Evolutionary conservation across 352 stramenopile genomes (phyloP), one percentile per base, ranked within the genome.

Genomic region (Phytophthora multivora): DNA sequence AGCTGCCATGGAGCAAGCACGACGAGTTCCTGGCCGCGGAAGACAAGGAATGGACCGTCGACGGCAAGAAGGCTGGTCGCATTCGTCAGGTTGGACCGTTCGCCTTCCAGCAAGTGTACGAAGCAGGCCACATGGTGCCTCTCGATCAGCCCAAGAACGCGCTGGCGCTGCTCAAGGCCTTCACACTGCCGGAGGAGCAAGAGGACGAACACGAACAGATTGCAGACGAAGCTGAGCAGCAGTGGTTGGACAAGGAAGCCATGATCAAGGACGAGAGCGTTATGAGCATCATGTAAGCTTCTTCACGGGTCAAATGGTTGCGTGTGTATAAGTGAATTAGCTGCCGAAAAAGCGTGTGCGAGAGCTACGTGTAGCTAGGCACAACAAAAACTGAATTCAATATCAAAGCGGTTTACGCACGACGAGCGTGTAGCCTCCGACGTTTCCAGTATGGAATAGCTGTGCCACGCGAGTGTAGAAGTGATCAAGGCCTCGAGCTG

Each of bases 91-190:
- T 82, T 16, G 76, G 79, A 11, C 66, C 78, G 2, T 85, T 99
- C 31, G 86, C 91, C 5, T 99, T 99, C 78, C 75, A 99, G 54
- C 95, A 97, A 69, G 94, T 99, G 16, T 97, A 85, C 68, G 80
- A 98, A 56, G 94, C 94, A 4, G 96, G 96, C 16, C 97, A 99
- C 82, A 99, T 99, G 96, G 96, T 98, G 26, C 95, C 96, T 25
- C 66, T 91, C 7, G 90, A 99, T 79, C 92, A 99, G 74, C 96
- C 96, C 3, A 87, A 97, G 66, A 91, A 90, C 59, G 86, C 95
- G 25, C 67, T 99, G n/a, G 80, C 75, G n/a, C 95, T 99, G 93
- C 83, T 99, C 28, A 93, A 96, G 56, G 80, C 80, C 35, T 98
- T 98, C 66, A 90, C 89, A 36, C 40, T 77, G 43, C 54, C 55